A percentile compares a stretch with the other conserved stretches of the same genome.
These are phyloP conservation scores for Epichloe gansuensis DNA, from an alignment of 2,329 filamentous ascomycete species.

Conservation along the genomic window DNA sequence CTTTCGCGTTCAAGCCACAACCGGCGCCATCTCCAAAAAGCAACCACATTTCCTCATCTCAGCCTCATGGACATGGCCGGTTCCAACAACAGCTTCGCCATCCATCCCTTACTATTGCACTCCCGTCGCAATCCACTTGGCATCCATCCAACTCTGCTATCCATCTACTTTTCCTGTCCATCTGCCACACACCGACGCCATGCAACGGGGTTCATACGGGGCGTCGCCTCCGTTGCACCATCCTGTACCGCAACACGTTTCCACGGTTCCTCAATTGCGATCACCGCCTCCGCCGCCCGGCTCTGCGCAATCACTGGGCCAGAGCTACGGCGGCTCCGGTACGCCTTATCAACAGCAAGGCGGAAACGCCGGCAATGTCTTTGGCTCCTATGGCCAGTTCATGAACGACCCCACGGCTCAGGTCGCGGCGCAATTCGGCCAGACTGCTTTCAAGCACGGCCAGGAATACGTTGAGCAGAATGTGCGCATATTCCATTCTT, in stretches of 20 bases:
- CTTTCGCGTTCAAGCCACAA: too few relatives aligned
- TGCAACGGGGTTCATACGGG: conserved; percentile 79
- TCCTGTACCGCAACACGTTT: conserved; percentile 95
- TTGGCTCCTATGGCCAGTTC: conserved; percentile 75
- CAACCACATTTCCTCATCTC: conserved; percentile 25
- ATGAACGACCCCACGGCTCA: conserved; percentile 94
- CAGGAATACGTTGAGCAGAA: conserved; percentile 95
- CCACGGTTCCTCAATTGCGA: conserved; percentile 90
- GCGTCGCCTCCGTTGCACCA: conserved; percentile 93
- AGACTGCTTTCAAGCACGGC: conserved; percentile 80
- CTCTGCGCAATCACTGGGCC: conserved; percentile 54
- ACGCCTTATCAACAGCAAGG: conserved; percentile 64
- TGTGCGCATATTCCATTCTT: conserved; percentile 37
- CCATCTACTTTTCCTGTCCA: neutral
- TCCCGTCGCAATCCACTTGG: too few relatives aligned
- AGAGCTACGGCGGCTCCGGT: conserved; percentile 42
- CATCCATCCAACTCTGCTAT: neutral
- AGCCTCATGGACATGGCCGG: conserved; percentile 5
- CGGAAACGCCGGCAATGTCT: conserved; percentile 39
- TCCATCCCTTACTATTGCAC: neutral
- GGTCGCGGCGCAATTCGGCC: conserved; percentile 87
- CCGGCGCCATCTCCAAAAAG: conserved; percentile 12
- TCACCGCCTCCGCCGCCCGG: conserved; percentile 76
- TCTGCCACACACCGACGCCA: conserved; percentile 24
- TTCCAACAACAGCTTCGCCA: neutral